Conservation (phyloP, 2,329 filamentous ascomycete genomes). For the Fonsecaea monophora region DNA sequence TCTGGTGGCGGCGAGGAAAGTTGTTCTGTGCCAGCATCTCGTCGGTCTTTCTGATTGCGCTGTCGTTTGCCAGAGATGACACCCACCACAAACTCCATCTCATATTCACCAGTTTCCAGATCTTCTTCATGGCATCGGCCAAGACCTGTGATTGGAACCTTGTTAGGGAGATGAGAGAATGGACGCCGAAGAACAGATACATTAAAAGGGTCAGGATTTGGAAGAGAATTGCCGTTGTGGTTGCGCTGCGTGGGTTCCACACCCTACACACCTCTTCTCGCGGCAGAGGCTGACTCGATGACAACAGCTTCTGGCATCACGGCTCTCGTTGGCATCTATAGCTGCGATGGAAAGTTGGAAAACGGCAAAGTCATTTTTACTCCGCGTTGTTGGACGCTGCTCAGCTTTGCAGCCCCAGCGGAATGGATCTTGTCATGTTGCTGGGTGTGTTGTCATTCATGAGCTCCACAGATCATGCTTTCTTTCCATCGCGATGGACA, state of each 20-base stretch:
- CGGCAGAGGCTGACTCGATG: constrained; percentile 1
- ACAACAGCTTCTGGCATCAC: constrained; percentile 12
- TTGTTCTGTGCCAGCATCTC: constrained; percentile 11
- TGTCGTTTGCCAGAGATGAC: constrained; percentile 18
- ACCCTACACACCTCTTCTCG: neutral
- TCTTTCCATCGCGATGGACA: neutral
- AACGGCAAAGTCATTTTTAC: constrained; percentile 20
- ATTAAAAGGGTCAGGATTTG: constrained; percentile 1
- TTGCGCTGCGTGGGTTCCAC: constrained; percentile 13
- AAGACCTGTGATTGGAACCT: constrained; percentile 24
- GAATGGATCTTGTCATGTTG: constrained; percentile 19
- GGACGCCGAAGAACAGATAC: constrained; percentile 17
- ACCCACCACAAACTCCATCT: constrained; percentile 16
- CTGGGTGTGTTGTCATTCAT: constrained; percentile 6
- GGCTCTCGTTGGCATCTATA: constrained; percentile 17
- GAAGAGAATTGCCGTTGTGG: constrained; percentile 14
- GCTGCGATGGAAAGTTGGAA: constrained; percentile 11
- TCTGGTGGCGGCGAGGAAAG: constrained; percentile 15
- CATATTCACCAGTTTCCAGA: constrained; percentile 23
- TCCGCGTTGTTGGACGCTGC: constrained; percentile 14
- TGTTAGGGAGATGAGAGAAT: constrained; percentile 4
- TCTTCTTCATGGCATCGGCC: constrained; percentile 15
- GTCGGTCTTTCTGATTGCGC: constrained; percentile 14
- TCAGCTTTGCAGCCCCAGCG: constrained; percentile 19
- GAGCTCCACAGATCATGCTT: no score